Conservation (phyloP, 306 rosid species). For the Amphicarpaea edgeworthii region DNA sequence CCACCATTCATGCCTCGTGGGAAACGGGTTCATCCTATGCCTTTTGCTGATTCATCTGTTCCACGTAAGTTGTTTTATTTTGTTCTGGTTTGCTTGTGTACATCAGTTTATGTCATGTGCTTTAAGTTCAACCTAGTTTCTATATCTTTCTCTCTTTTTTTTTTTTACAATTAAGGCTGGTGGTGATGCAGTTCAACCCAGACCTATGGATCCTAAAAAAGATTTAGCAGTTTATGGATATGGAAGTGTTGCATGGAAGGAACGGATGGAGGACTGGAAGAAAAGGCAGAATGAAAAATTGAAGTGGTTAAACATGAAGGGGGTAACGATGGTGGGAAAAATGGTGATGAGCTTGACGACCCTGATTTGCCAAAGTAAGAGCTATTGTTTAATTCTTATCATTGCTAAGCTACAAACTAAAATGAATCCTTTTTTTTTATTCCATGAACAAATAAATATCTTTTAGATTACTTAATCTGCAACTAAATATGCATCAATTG, state of each 20-base stretch:
- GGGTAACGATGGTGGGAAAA: constrained; percentile 52
- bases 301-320: constrained; percentile 77
- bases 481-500: constrained; percentile 12
- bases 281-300: constrained; percentile 75
- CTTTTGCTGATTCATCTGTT: constrained; percentile 60
- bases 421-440: background rate
- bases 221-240: constrained; percentile 87
- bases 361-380: constrained; percentile 85
- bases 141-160: background rate
- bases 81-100: constrained; percentile 9
- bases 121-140: constrained; percentile 21
- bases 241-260: constrained; percentile 96
- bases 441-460: background rate
- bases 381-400: constrained; percentile 21
- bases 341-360: constrained; percentile 60
- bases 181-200: constrained; percentile 65
- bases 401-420: background rate
- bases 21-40: constrained; percentile 77
- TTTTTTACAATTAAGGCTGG: constrained; percentile 39
- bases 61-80: constrained; percentile 51
- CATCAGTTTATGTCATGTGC: background rate
- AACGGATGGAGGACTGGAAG: constrained; percentile 92
- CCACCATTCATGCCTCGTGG: constrained; percentile 79
- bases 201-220: constrained; percentile 93
- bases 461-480: constrained; percentile 3